These are phyloP conservation scores for Tetrastigma voinierianum DNA, from an alignment of 164 flowering plant genomes.

Conservation along the genomic window DNA sequence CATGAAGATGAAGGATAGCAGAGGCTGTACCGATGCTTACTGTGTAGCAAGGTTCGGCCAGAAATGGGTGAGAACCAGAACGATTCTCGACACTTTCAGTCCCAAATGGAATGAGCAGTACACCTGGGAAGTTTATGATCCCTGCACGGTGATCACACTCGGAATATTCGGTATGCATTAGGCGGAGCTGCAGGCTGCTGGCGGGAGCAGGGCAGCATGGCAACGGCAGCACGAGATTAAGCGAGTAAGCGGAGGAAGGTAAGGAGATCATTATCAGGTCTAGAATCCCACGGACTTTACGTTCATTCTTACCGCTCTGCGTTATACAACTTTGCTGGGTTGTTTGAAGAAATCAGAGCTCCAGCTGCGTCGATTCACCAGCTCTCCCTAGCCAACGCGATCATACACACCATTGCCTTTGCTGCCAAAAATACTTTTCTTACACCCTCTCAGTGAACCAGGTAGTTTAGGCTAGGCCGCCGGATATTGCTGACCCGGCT, in stretches of 20 bases:
- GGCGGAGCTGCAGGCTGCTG: conserved; percentile 25
- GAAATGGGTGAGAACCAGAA: conserved; percentile 56
- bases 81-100: conserved; percentile 37
- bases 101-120: conserved; percentile 70
- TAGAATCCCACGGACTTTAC: conserved; percentile 45
- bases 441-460: conserved; percentile 60
- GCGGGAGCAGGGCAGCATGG: conserved; percentile 15
- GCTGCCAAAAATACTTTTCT: conserved; percentile 61
- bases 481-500: conserved; percentile 51
- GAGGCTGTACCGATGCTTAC: conserved; percentile 49
- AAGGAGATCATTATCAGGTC: conserved; percentile 48
- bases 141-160: conserved; percentile 56
- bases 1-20: conserved; percentile 42
- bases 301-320: conserved; percentile 54
- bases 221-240: conserved; percentile 26
- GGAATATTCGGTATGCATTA: conserved; percentile 60
- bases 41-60: conserved; percentile 53
- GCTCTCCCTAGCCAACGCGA: conserved; percentile 42
- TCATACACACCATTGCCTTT: conserved; percentile 46
- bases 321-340: conserved; percentile 61
- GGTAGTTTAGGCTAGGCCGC: conserved; percentile 46
- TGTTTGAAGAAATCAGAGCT: too few relatives aligned
- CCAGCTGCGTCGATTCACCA: too few relatives aligned
- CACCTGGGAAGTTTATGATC: conserved; percentile 69
- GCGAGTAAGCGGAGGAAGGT: conserved; percentile 61